Evolutionary conservation across 352 stramenopile species (phyloP).

Genomic region (Pythium plurisporium): DNA sequence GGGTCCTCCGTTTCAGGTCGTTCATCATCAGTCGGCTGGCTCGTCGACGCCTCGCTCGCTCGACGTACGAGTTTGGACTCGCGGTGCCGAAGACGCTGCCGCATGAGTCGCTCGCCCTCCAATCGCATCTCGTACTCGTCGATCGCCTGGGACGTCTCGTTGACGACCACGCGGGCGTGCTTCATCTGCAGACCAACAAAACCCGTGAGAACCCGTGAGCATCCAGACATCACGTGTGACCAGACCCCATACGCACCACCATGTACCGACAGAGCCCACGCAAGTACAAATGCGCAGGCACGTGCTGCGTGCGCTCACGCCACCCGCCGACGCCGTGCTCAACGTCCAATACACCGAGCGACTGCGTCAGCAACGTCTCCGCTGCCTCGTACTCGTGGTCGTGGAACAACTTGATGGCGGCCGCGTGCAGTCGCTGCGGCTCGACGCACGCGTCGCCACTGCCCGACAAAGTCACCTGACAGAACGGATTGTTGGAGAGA

Average conservation of each 20-base stretch:
- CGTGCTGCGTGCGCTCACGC: constrained; percentile 18
- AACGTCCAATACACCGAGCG: constrained; percentile 22
- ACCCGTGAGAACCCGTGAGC: too few species aligned
- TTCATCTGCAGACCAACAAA: constrained; percentile 11
- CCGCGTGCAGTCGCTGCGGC: constrained; percentile 16
- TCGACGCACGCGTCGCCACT: not conserved
- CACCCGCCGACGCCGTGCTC: constrained; percentile 6
- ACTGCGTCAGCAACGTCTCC: constrained; percentile 27
- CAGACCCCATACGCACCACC: constrained; percentile 23
- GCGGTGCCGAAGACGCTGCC: not conserved
- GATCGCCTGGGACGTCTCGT: constrained; percentile 8
- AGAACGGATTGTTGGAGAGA: constrained; percentile 68
- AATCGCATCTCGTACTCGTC: constrained; percentile 11
- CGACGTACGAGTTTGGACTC: not conserved
- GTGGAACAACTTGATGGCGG: constrained; percentile 31
- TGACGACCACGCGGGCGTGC: constrained; percentile 11
- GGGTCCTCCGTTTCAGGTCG: not conserved
- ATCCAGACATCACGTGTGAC: too few species aligned
- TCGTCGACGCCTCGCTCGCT: not conserved
- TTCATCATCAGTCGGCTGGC: not conserved
- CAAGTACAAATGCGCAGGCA: constrained; percentile 30
- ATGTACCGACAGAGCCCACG: constrained; percentile 47
- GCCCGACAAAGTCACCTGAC: too few species aligned
- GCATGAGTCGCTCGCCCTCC: not conserved
- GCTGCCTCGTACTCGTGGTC: constrained; percentile 23